Evolutionary conservation across 2,329 filamentous ascomycete species (phyloP), one percentile per base, ranked within the genome.

Genomic region (Thielaviopsis ethacetica): DNA sequence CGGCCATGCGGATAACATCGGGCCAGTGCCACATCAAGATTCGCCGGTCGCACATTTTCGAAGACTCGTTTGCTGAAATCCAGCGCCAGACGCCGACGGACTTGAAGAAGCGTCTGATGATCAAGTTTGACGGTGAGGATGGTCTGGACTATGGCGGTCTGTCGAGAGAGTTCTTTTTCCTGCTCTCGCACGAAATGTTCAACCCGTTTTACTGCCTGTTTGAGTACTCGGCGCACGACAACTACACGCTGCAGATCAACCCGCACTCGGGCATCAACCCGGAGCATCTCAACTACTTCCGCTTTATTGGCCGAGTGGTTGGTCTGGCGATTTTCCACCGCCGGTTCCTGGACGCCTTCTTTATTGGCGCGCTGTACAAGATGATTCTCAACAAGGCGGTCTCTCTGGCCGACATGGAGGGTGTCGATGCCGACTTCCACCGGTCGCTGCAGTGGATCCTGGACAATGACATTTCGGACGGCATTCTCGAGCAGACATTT

Each of bases 191-290:
- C 74, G 93, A 98, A 76, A 98, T 98, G 93, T 98, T 98, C 76
- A 98, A 98, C 72, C 93, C 93, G 34, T 98, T 98, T 75, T 98
- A 98, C 76, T 98, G 93, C 71, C 79, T 98, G 58, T 98, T 98
- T 76, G 93, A 98, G 74, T 98, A 98, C 73, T 97, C 93, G 26
- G 93, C 93, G 47, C 93, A 98, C 76, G 93, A 98, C 82, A 98
- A 98, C 75, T 98, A 98, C 75, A 98, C 93, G 30, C 85, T 98
- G 59, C 93, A 98, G 74, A 98, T 98, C 76, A 98, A 98, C 75
- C 93, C 93, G 53, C 93, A 98, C 72, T 98, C 93, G 21, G 93
- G 93, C 64, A 97, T 98, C 73, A 98, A 98, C 72, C 93, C 93
- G 0, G 93, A 98, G 73, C 93, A 98, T 81, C 77, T 98, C 67